phyloP scores from a whole-genome alignment of 805 yeast species.

The Diddensiella caesifluorescens region DNA sequence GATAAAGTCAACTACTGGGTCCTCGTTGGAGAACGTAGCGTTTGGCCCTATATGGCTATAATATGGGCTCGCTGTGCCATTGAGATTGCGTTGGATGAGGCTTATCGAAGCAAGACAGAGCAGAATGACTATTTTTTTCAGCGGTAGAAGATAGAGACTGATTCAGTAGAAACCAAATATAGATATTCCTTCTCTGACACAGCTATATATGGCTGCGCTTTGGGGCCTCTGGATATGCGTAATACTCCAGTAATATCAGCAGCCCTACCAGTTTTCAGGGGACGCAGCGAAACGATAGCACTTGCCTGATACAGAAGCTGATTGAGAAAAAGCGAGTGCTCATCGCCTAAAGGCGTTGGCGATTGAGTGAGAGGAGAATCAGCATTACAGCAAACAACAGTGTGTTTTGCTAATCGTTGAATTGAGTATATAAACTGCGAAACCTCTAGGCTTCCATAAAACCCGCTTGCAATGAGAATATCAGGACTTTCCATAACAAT shows the following conservation, averaged over 20 bases:
- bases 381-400: constrained; percentile 37
- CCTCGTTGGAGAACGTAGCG: constrained; percentile 81
- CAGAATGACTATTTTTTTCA: constrained; percentile 17
- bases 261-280: constrained; percentile 76
- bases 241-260: constrained; percentile 74
- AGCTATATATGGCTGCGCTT: constrained; percentile 26
- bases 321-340: constrained; percentile 43
- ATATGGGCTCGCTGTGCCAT: constrained; percentile 84
- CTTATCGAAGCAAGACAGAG: constrained; percentile 38
- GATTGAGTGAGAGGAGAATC: constrained; percentile 38
- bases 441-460: constrained; percentile 35
- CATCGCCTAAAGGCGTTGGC: constrained; percentile 33
- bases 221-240: constrained; percentile 53
- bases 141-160: constrained; percentile 39
- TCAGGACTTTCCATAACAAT: constrained; percentile 47
- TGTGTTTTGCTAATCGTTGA: constrained; percentile 28
- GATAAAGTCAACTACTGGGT: constrained; percentile 87
- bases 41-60: constrained; percentile 86
- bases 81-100: constrained; percentile 81
- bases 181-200: constrained; percentile 60
- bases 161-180: constrained; percentile 53
- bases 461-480: constrained; percentile 41
- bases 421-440: constrained; percentile 34
- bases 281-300: constrained; percentile 52
- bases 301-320: constrained; percentile 48